Percentiles rank a stretch among this genome's conserved stretches.
phyloP scores from a whole-genome alignment of 2,329 filamentous ascomycete species.

The Cercospora zeina region DNA sequence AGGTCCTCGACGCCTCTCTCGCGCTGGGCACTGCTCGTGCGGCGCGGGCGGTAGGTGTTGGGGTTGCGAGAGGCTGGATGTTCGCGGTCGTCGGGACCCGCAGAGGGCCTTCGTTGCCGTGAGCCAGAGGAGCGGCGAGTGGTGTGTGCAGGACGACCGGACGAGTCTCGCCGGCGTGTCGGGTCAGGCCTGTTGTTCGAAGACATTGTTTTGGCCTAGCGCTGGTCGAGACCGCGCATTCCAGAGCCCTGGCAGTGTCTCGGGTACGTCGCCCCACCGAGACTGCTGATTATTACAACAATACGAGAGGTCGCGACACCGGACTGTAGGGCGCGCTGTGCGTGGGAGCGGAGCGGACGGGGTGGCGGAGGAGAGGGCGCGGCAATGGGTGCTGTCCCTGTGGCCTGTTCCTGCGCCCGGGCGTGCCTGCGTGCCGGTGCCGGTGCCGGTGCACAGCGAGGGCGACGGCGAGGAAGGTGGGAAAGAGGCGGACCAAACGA shows the following conservation, averaged over 20 bases:
- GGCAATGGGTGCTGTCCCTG: background rate
- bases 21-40: conserved; percentile 27
- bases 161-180: conserved; percentile 20
- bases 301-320: background rate
- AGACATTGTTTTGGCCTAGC: conserved; percentile 24
- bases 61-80: conserved; percentile 54
- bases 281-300: background rate
- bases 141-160: conserved; percentile 16
- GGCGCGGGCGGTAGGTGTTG: conserved; percentile 29
- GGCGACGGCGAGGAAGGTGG: background rate
- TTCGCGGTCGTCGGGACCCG: conserved; percentile 49
- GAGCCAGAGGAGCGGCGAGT: conserved; percentile 54
- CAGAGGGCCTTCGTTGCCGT: conserved; percentile 64
- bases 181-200: conserved; percentile 26
- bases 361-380: background rate
- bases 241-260: conserved; percentile 17
- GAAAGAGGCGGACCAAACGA: background rate
- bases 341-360: background rate
- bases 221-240: conserved; percentile 16
- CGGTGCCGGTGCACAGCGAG: background rate
- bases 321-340: background rate
- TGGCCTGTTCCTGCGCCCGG: background rate
- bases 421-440: background rate
- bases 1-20: conserved; percentile 25
- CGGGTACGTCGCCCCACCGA: background rate